Base-by-base conservation (phyloP, 371 early-diverging fungal species). In the Apophysomyces ossiformis region DNA sequence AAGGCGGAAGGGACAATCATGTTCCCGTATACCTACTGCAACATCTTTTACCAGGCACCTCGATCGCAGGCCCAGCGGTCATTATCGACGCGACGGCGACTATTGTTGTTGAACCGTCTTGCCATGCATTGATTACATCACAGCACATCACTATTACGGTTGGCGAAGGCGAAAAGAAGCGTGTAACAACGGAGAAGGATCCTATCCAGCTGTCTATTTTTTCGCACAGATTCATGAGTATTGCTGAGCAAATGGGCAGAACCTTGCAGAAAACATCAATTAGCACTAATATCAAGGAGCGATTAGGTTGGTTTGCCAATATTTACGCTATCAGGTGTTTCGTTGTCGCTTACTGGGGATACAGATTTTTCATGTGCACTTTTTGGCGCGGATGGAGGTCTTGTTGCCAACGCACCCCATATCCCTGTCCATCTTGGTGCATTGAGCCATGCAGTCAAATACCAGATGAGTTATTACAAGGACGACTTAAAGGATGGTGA, bases 191-290 rank as follows among this genome's bases (percentile, higher is more conserved):
- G 4, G 87, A 83, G 63, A 73, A 82, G 71, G 95, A 95, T 61
- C 94, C 95, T 32, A 94, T 97, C 62, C 90, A 90, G 75, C 81
- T 98, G 8, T 88, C 95, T 3, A 92, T 98, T 16, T 96, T 98
- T 73, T 91, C 93, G 0, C 96, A 97, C 79, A 89, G 99, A 4
- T 98, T 98, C 69, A 98, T 98, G 99, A 87, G 89, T 63, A 97
- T 98, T 75, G 99, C 98, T 12, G 97, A 98, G 70, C 96, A 98
- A 77, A 98, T 98, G 98, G 98, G 98, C 13, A 84, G 92, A 18
- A 94, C 96, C 4, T 74, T 98, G 21, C 95, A 96, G 75, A 94
- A 95, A 77, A 98, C 99, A 0, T 86, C 96, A 32, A 92, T 97
- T 41, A 93, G 94, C 36, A 96, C 97, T 26, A 98, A 98, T 65